Conservation (phyloP, 1,139 yeast species). For the Geotrichum europaeum region DNA sequence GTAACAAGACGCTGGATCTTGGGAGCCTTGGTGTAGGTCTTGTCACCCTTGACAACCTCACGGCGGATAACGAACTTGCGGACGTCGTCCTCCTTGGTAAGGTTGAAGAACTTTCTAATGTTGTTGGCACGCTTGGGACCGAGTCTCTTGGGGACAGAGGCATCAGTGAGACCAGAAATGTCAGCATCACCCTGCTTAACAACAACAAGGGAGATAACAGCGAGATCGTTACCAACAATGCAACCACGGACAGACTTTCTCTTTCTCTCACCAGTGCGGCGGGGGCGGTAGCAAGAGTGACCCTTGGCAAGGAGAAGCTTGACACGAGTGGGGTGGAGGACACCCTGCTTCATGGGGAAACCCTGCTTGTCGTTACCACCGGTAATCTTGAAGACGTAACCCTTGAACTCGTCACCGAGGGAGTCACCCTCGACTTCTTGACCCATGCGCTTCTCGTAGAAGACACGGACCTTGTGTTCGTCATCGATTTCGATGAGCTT, state of each 20-base stretch:
- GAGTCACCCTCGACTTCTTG: conserved; percentile 99
- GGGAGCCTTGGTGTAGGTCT: conserved; percentile 99
- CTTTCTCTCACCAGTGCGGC: conserved; percentile 99
- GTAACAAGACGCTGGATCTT: conserved; percentile 99
- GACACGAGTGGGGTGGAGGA: conserved; percentile 99
- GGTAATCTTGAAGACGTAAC: conserved; percentile 96
- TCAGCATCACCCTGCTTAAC: conserved; percentile 97
- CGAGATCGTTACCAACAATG: conserved; percentile 95
- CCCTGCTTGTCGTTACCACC: conserved; percentile 99
- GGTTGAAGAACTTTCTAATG: conserved; percentile 99
- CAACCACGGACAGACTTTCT: conserved; percentile 99
- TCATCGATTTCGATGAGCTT: conserved; percentile 96
- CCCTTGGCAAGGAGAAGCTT: conserved; percentile 91
- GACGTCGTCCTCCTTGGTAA: conserved; percentile 95
- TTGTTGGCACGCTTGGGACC: conserved; percentile 99
- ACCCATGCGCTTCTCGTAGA: conserved; percentile 99
- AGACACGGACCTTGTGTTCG: conserved; percentile 97
- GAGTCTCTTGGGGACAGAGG: conserved; percentile 95
- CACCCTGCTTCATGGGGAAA: conserved; percentile 99
- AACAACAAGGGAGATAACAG: conserved; percentile 88
- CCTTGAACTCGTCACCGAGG: conserved; percentile 98
- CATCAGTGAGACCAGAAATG: conserved; percentile 92
- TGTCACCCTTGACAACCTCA: conserved; percentile 96
- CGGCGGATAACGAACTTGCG: conserved; percentile 96
- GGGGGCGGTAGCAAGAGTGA: conserved; percentile 99